phyloP scores from a whole-genome alignment of 495 filamentous ascomycete genomes.

The Talaromyces liani region DNA sequence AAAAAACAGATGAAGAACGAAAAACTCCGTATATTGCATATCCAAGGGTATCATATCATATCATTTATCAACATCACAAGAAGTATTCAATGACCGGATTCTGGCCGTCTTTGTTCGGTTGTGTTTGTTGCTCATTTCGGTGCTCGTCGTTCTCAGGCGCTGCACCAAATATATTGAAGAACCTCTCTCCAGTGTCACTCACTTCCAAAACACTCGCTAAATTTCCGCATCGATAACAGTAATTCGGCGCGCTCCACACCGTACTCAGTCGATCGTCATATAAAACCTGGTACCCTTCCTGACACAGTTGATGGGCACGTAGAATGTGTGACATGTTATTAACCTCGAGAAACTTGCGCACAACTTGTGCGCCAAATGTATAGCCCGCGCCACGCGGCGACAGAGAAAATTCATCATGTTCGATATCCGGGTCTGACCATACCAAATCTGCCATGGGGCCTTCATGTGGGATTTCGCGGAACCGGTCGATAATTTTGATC shows the following conservation, averaged over 20 bases:
- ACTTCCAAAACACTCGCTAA: conserved; percentile 96
- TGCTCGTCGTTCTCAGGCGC: conserved; percentile 92
- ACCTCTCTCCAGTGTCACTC: conserved; percentile 80
- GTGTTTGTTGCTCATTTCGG: conserved; percentile 63
- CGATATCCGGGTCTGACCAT: conserved; percentile 94
- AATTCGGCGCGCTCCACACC: conserved; percentile 96
- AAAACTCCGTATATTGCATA: conserved; percentile 26
- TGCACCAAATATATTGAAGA: conserved; percentile 95
- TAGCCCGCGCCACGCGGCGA: conserved; percentile 93
- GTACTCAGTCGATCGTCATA: conserved; percentile 93
- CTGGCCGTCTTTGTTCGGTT: conserved; percentile 51
- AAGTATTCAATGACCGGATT: conserved; percentile 66
- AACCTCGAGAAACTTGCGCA: conserved; percentile 94
- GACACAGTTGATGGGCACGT: conserved; percentile 92
- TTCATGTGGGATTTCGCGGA: conserved; percentile 96
- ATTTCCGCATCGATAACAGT: conserved; percentile 95
- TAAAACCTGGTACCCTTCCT: conserved; percentile 92
- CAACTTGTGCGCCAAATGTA: conserved; percentile 93
- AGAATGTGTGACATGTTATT: conserved; percentile 96
- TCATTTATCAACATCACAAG: conserved; percentile 27
- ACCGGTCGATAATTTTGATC: conserved; percentile 98
- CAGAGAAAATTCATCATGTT: conserved; percentile 91
- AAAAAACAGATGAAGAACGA: not conserved
- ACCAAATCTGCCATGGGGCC: conserved; percentile 99
- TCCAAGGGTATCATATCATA: conserved; percentile 39